These are phyloP conservation scores for Geotrichum histeridarum DNA, from an alignment of 1,139 yeast genomes.

Conservation along the genomic window DNA sequence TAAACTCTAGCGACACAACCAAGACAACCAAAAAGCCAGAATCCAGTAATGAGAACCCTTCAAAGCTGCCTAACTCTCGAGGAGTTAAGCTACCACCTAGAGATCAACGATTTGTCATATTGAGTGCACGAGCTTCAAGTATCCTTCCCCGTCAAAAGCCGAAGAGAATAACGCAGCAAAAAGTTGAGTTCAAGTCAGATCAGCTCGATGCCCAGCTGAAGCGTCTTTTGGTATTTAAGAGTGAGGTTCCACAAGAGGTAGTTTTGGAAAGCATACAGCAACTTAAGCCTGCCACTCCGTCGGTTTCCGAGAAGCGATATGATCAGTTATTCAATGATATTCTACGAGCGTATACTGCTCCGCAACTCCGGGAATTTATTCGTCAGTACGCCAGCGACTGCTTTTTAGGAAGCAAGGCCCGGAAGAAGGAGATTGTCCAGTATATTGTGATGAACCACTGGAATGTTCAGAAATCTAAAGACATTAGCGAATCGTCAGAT, in stretches of 20 bases:
- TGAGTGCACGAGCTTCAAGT: conserved; percentile 29
- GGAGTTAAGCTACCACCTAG: conserved; percentile 20
- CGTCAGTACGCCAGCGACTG: conserved; percentile 17
- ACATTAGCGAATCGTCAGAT: conserved; percentile 40
- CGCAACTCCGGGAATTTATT: conserved; percentile 35
- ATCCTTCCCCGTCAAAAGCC: conserved; percentile 26
- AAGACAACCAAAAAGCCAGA: neutral
- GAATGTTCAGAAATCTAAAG: conserved; percentile 38
- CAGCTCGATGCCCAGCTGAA: conserved; percentile 31
- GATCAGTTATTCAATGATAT: conserved; percentile 34
- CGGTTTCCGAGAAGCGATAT: conserved; percentile 34
- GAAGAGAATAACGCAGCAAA: conserved; percentile 12
- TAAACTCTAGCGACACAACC: neutral
- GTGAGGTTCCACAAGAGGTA: conserved; percentile 30
- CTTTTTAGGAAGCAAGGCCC: conserved; percentile 9
- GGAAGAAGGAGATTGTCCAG: conserved; percentile 25
- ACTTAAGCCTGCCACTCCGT: conserved; percentile 32
- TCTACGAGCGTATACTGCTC: conserved; percentile 32
- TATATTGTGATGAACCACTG: conserved; percentile 41
- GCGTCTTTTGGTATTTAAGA: conserved; percentile 36
- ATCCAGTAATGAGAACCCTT: neutral
- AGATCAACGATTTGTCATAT: conserved; percentile 26
- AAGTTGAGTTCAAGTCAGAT: conserved; percentile 20
- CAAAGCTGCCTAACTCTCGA: neutral
- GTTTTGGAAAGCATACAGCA: conserved; percentile 34